These are phyloP conservation scores for Hyphopichia wangnamkhiaoensis DNA, from an alignment of 1,139 yeast genomes.

Conservation along the genomic window DNA sequence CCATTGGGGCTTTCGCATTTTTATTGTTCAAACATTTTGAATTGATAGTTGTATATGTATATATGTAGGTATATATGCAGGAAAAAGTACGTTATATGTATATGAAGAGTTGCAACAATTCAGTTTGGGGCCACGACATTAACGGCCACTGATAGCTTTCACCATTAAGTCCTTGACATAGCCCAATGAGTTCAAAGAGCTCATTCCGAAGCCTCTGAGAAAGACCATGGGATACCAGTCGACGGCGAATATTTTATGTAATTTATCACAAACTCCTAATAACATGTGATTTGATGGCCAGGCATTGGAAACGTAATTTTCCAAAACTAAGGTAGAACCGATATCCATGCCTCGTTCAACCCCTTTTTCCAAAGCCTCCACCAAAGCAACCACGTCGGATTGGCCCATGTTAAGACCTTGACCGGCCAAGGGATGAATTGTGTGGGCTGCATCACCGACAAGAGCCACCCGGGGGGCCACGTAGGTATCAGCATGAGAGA, in stretches of 20 bases:
- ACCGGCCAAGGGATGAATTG: slow-evolving; percentile 97
- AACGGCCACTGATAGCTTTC: slow-evolving; percentile 28
- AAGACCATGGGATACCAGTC: slow-evolving; percentile 74
- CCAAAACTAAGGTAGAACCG: slow-evolving; percentile 80
- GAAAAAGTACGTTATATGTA: no score
- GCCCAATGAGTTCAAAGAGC: slow-evolving; percentile 60
- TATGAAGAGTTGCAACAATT: no score
- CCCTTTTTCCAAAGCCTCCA: slow-evolving; percentile 69
- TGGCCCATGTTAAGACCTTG: slow-evolving; percentile 99
- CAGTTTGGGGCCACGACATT: no score
- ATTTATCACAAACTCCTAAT: slow-evolving; percentile 86
- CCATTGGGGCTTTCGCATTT: no score
- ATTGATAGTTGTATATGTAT: no score
- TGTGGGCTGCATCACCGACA: slow-evolving; percentile 97
- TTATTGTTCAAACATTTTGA: no score
- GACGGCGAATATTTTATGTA: slow-evolving; percentile 83
- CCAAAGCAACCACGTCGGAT: slow-evolving; percentile 77
- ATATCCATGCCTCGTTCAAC: slow-evolving; percentile 80
- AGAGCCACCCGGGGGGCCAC: slow-evolving; percentile 82
- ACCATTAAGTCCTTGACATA: slow-evolving; percentile 58
- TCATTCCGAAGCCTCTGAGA: slow-evolving; percentile 75
- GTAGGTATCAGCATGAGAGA: slow-evolving; percentile 91
- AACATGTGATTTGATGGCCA: slow-evolving; percentile 79
- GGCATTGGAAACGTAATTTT: slow-evolving; percentile 80
- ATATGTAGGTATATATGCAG: no score